Evolutionary conservation across 2,329 filamentous ascomycete species (phyloP).

Genomic region (Pseudomassariella vexata): DNA sequence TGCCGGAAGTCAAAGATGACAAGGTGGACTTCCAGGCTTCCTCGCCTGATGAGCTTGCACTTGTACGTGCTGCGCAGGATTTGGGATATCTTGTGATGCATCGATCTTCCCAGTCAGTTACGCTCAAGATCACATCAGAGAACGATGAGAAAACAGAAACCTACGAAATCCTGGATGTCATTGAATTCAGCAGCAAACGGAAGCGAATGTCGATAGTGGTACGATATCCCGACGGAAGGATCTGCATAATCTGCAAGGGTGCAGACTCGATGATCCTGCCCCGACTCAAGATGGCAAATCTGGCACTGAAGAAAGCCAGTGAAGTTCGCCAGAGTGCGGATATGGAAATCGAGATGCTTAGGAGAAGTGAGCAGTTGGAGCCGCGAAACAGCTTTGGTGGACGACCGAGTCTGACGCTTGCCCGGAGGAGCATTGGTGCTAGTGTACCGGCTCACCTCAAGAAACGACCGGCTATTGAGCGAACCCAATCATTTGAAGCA

Average conservation of each 20-base stretch:
- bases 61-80: slow-evolving; percentile 80
- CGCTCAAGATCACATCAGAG: slow-evolving; percentile 35
- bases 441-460: slow-evolving; percentile 17
- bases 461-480: slow-evolving; percentile 16
- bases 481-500: slow-evolving; percentile 22
- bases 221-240: slow-evolving; percentile 74
- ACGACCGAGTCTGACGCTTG: slow-evolving; percentile 43
- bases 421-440: slow-evolving; percentile 32
- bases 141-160: slow-evolving; percentile 44
- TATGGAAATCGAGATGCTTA: slow-evolving; percentile 48
- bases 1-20: slow-evolving; percentile 72
- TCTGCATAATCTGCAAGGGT: slow-evolving; percentile 84
- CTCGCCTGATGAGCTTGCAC: slow-evolving; percentile 82
- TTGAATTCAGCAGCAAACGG: slow-evolving; percentile 84
- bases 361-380: slow-evolving; percentile 50
- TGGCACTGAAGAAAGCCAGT: slow-evolving; percentile 71
- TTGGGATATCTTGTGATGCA: slow-evolving; percentile 75
- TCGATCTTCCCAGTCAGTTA: slow-evolving; percentile 65
- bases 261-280: slow-evolving; percentile 81
- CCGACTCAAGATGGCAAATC: slow-evolving; percentile 63
- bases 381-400: slow-evolving; percentile 50
- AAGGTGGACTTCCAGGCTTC: slow-evolving; percentile 78
- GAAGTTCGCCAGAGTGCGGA: slow-evolving; percentile 59
- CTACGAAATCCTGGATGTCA: slow-evolving; percentile 78
- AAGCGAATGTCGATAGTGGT: slow-evolving; percentile 90